phyloP scores from a whole-genome alignment of 2,329 filamentous ascomycete species.

The Helotiales sp. region DNA sequence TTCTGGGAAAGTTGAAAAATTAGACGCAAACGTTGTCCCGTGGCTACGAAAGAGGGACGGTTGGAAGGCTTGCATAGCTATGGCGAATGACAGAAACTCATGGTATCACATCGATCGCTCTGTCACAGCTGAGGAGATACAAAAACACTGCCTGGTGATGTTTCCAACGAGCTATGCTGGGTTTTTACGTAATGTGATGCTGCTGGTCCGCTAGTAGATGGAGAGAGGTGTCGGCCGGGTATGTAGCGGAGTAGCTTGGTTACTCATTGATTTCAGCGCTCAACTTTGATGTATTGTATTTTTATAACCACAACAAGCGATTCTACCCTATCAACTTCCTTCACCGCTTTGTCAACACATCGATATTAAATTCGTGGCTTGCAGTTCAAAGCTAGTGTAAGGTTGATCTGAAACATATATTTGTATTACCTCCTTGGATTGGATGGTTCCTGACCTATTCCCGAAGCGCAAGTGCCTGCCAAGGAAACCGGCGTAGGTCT shows the following conservation, averaged over 20 bases:
- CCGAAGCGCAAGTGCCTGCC: background rate
- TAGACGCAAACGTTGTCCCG: background rate
- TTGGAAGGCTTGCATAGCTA: background rate
- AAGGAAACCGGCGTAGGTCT: background rate
- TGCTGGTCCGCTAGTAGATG: background rate
- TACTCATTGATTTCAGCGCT: background rate
- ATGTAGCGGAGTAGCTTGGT: background rate
- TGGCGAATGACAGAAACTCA: background rate
- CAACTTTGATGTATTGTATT: background rate
- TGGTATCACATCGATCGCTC: background rate
- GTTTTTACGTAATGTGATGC: background rate
- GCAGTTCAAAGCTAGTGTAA: background rate
- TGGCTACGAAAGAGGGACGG: background rate
- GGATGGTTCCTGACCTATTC: background rate
- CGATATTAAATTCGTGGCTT: background rate
- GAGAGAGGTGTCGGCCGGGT: background rate
- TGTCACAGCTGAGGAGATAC: background rate
- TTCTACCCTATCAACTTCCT: background rate
- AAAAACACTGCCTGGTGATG: background rate
- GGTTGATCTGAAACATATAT: background rate
- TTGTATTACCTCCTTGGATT: background rate
- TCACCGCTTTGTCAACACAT: background rate
- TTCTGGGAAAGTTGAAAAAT: background rate
- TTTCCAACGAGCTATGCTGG: background rate
- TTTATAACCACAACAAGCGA: background rate